These are phyloP conservation scores for Lachancea cidri DNA, from an alignment of 805 yeast species.

Conservation along the genomic window DNA sequence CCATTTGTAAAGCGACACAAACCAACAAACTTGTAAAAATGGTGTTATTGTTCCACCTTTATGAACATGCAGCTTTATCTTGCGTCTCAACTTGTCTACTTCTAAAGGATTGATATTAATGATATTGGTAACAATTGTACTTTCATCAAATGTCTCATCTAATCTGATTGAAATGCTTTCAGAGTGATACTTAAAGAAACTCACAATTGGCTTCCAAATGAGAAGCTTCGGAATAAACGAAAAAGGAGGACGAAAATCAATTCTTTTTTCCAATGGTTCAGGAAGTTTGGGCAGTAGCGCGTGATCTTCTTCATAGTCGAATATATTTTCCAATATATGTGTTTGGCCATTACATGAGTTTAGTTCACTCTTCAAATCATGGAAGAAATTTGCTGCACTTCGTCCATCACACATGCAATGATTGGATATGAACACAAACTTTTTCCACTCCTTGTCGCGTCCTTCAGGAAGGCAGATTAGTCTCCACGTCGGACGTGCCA, in stretches of 20 bases:
- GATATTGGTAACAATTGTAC: constrained; percentile 11
- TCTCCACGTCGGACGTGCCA: constrained; percentile 30
- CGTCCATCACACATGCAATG: constrained; percentile 26
- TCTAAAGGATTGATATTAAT: constrained; percentile 12
- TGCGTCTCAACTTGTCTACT: constrained; percentile 9
- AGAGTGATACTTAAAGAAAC: constrained; percentile 13
- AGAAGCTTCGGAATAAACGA: constrained; percentile 14
- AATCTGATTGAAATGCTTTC: constrained; percentile 8
- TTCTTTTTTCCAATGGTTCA: constrained; percentile 20
- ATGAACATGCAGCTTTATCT: constrained; percentile 10
- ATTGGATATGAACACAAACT: constrained; percentile 20
- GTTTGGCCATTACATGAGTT: neutral
- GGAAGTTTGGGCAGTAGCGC: constrained; percentile 14
- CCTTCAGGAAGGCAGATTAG: constrained; percentile 15
- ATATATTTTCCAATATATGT: constrained; percentile 2
- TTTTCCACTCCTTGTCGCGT: neutral
- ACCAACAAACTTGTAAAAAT: constrained; percentile 21
- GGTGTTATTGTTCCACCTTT: constrained; percentile 21
- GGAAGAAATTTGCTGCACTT: constrained; percentile 18
- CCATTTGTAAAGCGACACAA: constrained; percentile 15
- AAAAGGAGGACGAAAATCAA: constrained; percentile 18
- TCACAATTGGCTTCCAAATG: constrained; percentile 9
- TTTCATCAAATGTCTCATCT: constrained; percentile 4
- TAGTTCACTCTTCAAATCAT: constrained; percentile 15
- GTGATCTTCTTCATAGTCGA: constrained; percentile 17